Evolutionary conservation across 2,329 filamentous ascomycete species (phyloP).

Genomic region (Stenocarpella maydis): DNA sequence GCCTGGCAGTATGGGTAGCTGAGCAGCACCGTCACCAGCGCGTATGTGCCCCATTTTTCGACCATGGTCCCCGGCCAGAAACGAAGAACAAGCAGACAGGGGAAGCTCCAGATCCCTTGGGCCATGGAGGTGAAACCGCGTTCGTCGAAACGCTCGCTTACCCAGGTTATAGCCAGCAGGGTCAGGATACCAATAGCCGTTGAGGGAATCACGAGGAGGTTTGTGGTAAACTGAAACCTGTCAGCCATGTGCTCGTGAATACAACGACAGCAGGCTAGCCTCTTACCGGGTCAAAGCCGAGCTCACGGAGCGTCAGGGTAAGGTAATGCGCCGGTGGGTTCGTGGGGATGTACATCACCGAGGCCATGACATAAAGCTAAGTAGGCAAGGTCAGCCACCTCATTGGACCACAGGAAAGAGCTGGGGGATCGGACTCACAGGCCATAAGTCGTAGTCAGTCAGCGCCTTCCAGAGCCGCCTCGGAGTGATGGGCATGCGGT

Average conservation of each 20-base stretch:
- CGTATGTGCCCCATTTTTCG: conserved; percentile 60
- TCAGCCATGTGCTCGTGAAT: not conserved
- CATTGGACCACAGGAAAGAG: conserved; percentile 39
- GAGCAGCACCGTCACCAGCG: conserved; percentile 56
- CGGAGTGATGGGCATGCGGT: conserved; percentile 59
- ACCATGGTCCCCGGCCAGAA: conserved; percentile 53
- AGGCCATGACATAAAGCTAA: conserved; percentile 11
- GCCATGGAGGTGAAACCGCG: conserved; percentile 55
- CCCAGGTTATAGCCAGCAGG: conserved; percentile 58
- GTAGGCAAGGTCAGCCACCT: not conserved
- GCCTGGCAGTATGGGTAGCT: conserved; percentile 67
- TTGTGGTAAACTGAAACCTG: conserved; percentile 54
- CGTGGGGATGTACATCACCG: conserved; percentile 53
- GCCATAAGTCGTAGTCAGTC: conserved; percentile 65
- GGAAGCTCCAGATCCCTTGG: conserved; percentile 62
- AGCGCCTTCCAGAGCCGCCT: conserved; percentile 56
- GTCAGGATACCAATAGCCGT: conserved; percentile 59
- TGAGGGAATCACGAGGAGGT: conserved; percentile 62
- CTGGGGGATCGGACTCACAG: conserved; percentile 58
- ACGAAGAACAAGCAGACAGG: conserved; percentile 59
- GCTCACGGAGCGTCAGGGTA: conserved; percentile 59
- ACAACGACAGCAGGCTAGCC: no score
- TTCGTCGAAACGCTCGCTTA: conserved; percentile 59
- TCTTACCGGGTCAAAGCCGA: conserved; percentile 55
- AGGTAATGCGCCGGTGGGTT: conserved; percentile 57